phyloP scores from a whole-genome alignment of 495 filamentous ascomycete genomes.

The Tuber brumale region DNA sequence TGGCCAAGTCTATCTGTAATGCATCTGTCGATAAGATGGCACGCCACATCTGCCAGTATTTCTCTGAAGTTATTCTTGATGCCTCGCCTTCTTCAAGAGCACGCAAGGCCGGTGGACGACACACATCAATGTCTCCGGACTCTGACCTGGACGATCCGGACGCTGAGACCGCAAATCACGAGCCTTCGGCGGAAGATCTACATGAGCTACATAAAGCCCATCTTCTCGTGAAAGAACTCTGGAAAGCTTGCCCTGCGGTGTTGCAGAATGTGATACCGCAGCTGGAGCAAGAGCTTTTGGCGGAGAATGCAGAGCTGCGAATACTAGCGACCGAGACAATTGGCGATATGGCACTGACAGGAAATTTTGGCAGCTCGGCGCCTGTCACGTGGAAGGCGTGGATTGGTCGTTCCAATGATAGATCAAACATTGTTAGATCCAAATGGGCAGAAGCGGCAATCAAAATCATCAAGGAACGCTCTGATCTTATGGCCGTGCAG shows the following conservation, averaged over 20 bases:
- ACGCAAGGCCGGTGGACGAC: conserved; percentile 26
- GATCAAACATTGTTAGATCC: conserved; percentile 67
- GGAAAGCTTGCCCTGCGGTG: conserved; percentile 82
- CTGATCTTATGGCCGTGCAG: conserved; percentile 39
- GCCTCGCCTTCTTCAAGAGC: conserved; percentile 52
- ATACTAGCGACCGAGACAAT: conserved; percentile 85
- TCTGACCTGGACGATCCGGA: conserved; percentile 61
- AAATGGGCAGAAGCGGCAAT: conserved; percentile 82
- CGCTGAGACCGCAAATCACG: conserved; percentile 53
- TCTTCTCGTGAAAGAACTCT: conserved; percentile 79
- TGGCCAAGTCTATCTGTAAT: conserved; percentile 92
- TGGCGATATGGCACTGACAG: conserved; percentile 63
- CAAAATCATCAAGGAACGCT: conserved; percentile 55
- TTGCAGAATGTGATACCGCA: conserved; percentile 90
- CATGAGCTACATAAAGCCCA: conserved; percentile 86
- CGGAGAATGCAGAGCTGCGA: conserved; percentile 79
- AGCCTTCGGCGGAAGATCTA: conserved; percentile 71
- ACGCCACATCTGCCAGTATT: conserved; percentile 87
- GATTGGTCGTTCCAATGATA: conserved; percentile 75
- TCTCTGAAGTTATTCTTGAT: conserved; percentile 91
- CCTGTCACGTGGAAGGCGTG: conserved; percentile 41
- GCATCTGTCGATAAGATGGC: conserved; percentile 88
- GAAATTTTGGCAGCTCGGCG: conserved; percentile 29
- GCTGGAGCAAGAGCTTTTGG: conserved; percentile 83
- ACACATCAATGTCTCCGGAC: conserved; percentile 44